Evolutionary conservation across 768 basidiomycete species (phyloP).

Genomic region (Tulasnella calospora): DNA sequence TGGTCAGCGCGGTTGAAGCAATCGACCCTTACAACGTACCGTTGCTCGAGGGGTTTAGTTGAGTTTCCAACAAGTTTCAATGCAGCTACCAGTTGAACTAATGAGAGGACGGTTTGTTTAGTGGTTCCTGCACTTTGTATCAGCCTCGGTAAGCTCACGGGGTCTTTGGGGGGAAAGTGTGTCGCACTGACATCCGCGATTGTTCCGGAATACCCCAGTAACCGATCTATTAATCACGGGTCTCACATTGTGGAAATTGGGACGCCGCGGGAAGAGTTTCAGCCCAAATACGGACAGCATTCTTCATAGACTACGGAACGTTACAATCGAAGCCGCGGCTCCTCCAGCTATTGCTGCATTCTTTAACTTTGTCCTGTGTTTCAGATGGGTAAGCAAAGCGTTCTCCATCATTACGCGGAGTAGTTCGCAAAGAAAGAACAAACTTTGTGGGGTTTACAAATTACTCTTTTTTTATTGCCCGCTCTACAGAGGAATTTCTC

Average conservation of each 20-base stretch:
- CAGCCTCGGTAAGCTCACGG: not conserved
- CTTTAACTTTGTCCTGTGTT: not conserved
- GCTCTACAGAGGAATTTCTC: not conserved
- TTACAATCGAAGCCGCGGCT: not conserved
- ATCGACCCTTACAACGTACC: not conserved
- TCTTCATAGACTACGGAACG: not conserved
- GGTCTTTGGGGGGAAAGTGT: not conserved
- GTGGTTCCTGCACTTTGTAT: not conserved
- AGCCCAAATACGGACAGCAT: slow-evolving; percentile 1
- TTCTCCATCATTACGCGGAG: not conserved
- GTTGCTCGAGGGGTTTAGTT: not conserved
- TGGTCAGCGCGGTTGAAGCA: not conserved
- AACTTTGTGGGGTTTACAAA: not conserved
- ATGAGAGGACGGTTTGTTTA: not conserved
- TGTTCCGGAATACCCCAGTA: not conserved
- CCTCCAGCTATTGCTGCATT: not conserved
- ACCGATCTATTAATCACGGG: not conserved
- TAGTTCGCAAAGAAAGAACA: not conserved
- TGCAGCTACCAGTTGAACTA: not conserved
- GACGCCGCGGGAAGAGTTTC: not conserved
- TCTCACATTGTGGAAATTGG: not conserved
- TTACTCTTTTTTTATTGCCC: not conserved
- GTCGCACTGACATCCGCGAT: not conserved
- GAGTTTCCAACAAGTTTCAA: not conserved
- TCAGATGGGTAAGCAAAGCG: not conserved